Conservation (phyloP, 805 yeast genomes). For the Tetrapisispora namnaoensis region DNA sequence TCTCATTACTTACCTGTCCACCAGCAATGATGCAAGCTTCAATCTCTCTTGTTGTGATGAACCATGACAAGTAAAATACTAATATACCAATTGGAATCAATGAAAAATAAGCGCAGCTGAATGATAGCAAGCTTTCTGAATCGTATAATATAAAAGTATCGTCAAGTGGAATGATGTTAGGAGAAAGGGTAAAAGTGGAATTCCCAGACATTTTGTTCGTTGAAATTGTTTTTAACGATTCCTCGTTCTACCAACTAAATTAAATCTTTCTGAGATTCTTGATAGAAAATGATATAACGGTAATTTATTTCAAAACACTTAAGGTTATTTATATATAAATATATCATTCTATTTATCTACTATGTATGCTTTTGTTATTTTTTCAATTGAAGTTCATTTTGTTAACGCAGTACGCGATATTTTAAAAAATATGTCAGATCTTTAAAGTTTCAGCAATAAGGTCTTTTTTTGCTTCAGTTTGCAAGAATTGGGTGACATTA, state of each 20-base stretch:
- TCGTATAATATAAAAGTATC: constrained; percentile 78
- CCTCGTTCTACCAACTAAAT: neutral
- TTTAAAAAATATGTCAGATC: no score
- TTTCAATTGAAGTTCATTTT: no score
- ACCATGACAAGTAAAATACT: constrained; percentile 76
- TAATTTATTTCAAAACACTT: neutral
- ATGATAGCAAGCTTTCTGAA: constrained; percentile 51
- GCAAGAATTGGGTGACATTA: no score
- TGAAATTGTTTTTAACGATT: no score
- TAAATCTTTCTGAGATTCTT: no score
- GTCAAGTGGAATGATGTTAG: constrained; percentile 53
- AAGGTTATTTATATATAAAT: no score
- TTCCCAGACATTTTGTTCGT: neutral
- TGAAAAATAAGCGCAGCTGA: constrained; percentile 60
- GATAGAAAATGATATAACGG: neutral
- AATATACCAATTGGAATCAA: constrained; percentile 71
- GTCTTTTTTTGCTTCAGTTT: no score
- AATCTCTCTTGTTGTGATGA: constrained; percentile 69
- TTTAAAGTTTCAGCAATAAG: no score
- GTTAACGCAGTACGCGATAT: no score
- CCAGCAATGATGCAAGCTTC: constrained; percentile 76
- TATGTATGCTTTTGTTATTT: no score
- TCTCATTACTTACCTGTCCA: constrained; percentile 78
- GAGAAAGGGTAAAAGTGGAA: constrained; percentile 1
- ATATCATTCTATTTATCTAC: neutral